Conservation (phyloP, 164 flowering plant species). For the Vitis riparia region DNA sequence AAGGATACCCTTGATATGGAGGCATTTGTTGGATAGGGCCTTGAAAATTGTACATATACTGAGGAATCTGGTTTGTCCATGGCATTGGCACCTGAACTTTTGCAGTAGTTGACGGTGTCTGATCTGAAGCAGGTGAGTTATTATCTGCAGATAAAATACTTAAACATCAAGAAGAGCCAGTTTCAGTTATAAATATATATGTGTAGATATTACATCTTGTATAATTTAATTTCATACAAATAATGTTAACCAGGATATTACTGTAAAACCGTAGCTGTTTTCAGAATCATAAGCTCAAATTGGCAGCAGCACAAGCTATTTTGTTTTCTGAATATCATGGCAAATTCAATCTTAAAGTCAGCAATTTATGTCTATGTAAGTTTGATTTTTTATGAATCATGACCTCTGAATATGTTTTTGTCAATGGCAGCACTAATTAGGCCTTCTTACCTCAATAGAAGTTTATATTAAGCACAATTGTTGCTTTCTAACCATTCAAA, state of each 20-base stretch:
- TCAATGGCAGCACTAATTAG: too few relatives aligned
- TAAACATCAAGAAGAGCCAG: conserved; percentile 1
- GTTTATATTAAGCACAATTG: too few relatives aligned
- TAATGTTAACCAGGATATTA: background rate
- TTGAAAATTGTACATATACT: conserved; percentile 51
- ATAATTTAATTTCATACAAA: background rate
- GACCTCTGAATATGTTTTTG: too few relatives aligned
- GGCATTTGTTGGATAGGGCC: conserved; percentile 33
- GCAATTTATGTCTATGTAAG: too few relatives aligned
- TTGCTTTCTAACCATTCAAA: too few relatives aligned
- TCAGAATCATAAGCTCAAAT: background rate
- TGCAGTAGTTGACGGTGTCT: conserved; percentile 24
- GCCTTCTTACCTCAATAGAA: too few relatives aligned
- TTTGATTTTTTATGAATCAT: too few relatives aligned
- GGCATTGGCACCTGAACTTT: conserved; percentile 45
- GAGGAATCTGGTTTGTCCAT: conserved; percentile 61
- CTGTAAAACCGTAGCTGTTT: background rate
- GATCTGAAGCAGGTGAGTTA: conserved; percentile 28
- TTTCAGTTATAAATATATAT: background rate
- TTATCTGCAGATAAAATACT: conserved; percentile 24
- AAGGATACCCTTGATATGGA: conserved; percentile 53
- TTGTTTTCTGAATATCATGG: too few relatives aligned
- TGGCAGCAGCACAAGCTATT: background rate
- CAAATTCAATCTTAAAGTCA: too few relatives aligned
- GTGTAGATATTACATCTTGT: background rate